Evolutionary conservation across 441 rosid species (phyloP).

Genomic region (Manihot esculenta): DNA sequence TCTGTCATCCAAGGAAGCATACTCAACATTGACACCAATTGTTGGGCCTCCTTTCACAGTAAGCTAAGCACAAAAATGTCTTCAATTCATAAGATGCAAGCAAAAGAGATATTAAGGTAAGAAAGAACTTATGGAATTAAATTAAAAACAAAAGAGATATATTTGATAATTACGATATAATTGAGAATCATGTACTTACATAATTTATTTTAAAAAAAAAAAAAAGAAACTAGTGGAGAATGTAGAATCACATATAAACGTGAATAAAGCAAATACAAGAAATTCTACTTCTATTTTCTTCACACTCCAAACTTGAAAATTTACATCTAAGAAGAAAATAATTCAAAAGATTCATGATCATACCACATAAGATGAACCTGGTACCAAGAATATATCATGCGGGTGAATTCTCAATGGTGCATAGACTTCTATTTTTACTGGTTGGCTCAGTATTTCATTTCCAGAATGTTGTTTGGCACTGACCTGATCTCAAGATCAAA

Average conservation of each 20-base stretch:
- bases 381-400: slow-evolving; percentile 67
- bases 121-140: neutral
- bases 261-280: slow-evolving; percentile 11
- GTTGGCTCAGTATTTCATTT: slow-evolving; percentile 66
- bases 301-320: neutral
- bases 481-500: slow-evolving; percentile 52
- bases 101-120: slow-evolving; percentile 8
- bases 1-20: slow-evolving; percentile 53
- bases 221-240: neutral
- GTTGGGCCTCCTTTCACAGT: slow-evolving; percentile 89
- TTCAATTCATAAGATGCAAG: slow-evolving; percentile 14
- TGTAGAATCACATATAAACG: neutral
- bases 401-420: slow-evolving; percentile 81
- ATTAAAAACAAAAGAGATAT: slow-evolving; percentile 2
- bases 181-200: neutral
- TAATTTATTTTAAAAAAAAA: neutral
- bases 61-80: slow-evolving; percentile 44
- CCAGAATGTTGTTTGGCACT: slow-evolving; percentile 83
- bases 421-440: slow-evolving; percentile 84
- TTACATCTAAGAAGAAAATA: slow-evolving; percentile 2
- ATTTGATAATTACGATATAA: too few relatives aligned
- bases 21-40: slow-evolving; percentile 63
- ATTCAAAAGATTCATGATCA: slow-evolving; percentile 25
- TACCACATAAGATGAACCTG: slow-evolving; percentile 93
- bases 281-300: neutral